Evolutionary conservation across 1,284 basidiomycete genomes (phyloP).

Genomic region (Sutorius eximius): DNA sequence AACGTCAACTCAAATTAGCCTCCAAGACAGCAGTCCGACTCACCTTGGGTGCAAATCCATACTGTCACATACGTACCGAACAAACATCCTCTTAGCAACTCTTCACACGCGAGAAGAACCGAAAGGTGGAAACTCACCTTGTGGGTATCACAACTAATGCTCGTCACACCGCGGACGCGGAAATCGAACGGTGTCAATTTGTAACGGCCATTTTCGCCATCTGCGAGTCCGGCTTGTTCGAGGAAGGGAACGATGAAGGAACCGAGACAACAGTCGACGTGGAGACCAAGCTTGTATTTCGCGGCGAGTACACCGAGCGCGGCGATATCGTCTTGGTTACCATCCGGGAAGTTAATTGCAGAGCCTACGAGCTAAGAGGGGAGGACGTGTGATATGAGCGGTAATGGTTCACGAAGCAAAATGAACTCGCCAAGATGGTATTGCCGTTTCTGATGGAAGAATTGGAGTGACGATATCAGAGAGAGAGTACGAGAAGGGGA

Average conservation of each 20-base stretch:
- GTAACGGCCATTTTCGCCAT: slow-evolving; percentile 51
- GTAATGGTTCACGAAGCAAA: background rate
- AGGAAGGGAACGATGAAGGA: slow-evolving; percentile 92
- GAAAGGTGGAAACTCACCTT: slow-evolving; percentile 55
- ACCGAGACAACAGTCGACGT: slow-evolving; percentile 93
- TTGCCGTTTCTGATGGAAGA: slow-evolving; percentile 62
- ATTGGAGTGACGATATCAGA: background rate
- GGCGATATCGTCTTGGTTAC: slow-evolving; percentile 87
- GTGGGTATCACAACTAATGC: slow-evolving; percentile 90
- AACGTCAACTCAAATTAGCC: background rate
- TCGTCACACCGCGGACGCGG: slow-evolving; percentile 84
- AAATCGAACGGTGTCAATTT: slow-evolving; percentile 79
- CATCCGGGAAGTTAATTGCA: slow-evolving; percentile 90
- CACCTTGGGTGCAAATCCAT: slow-evolving; percentile 84
- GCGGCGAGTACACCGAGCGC: slow-evolving; percentile 78
- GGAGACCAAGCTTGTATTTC: slow-evolving; percentile 79
- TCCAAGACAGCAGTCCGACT: slow-evolving; percentile 10
- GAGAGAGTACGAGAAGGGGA: background rate
- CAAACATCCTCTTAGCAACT: slow-evolving; percentile 7
- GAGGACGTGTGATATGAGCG: background rate
- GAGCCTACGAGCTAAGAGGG: slow-evolving; percentile 78
- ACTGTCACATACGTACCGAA: slow-evolving; percentile 41
- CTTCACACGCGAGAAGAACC: background rate
- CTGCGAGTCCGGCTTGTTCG: slow-evolving; percentile 55
- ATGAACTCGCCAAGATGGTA: slow-evolving; percentile 67